Conservation (phyloP, 306 rosid genomes). For the Fagus crenata region DNA sequence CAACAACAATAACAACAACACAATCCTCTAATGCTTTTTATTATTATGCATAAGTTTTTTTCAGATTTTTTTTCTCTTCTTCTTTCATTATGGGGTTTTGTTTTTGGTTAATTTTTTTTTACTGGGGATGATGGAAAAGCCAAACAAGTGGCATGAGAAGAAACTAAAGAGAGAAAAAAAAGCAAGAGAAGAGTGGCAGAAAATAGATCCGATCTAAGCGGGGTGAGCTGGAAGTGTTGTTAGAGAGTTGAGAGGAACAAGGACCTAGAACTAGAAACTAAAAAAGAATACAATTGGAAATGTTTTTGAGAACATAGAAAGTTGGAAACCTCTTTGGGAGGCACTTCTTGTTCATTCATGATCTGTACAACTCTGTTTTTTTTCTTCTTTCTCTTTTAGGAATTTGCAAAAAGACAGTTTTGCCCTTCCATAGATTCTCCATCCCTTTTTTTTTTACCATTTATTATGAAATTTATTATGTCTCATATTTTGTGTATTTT, state of each 20-base stretch:
- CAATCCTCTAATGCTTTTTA: constrained; percentile 21
- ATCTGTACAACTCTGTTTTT: constrained; percentile 11
- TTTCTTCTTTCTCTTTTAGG: not conserved
- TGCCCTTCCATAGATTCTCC: constrained; percentile 18
- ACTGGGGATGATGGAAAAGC: constrained; percentile 47
- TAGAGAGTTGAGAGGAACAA: constrained; percentile 25
- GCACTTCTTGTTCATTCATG: not conserved
- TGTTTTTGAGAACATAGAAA: constrained; percentile 5
- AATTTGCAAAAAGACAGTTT: constrained; percentile 11
- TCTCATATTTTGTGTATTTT: too few species aligned
- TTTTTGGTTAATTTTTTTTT: constrained; percentile 29
- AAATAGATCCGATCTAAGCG: constrained; percentile 71
- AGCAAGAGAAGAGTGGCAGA: constrained; percentile 32
- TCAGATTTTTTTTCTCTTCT: not conserved
- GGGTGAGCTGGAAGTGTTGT: constrained; percentile 60
- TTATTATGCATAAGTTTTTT: constrained; percentile 38
- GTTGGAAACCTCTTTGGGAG: not conserved
- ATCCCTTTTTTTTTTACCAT: not conserved
- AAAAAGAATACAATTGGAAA: not conserved
- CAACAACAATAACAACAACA: too few species aligned
- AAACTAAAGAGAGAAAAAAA: constrained; percentile 34
- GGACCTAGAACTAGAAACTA: not conserved
- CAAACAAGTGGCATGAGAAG: constrained; percentile 43
- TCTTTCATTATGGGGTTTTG: not conserved
- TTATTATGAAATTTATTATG: too few species aligned